Percentiles rank a stretch among this genome's conserved stretches.
Conservation (phyloP, 2,329 filamentous ascomycete genomes). For the Hymenoscyphus repandus region DNA sequence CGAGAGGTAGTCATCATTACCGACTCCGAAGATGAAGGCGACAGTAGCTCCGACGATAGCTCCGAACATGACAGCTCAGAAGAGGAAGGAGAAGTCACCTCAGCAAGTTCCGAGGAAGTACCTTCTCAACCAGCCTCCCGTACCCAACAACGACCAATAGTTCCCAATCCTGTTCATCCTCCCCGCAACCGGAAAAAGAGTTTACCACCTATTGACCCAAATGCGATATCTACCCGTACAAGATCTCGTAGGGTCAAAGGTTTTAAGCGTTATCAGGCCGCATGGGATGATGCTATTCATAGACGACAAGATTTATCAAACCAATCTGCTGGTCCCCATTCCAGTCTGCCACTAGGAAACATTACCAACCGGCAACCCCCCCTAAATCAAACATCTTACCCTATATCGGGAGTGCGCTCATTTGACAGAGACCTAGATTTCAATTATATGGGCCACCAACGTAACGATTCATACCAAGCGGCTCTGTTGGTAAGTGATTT, state of each 20-base stretch:
- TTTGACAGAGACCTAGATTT: neutral
- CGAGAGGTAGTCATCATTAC: constrained; percentile 59
- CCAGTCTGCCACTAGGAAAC: neutral
- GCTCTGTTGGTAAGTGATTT: constrained; percentile 4
- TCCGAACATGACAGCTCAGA: constrained; percentile 17
- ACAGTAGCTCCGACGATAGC: constrained; percentile 16
- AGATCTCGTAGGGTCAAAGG: constrained; percentile 20
- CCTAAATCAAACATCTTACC: neutral
- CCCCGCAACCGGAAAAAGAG: neutral
- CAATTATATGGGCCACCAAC: neutral
- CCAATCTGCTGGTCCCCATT: neutral
- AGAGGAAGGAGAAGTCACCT: constrained; percentile 25
- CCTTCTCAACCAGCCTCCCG: constrained; percentile 9
- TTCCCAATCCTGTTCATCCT: no score
- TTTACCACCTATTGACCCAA: neutral
- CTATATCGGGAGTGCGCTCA: neutral
- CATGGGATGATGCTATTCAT: constrained; percentile 30
- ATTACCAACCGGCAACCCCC: neutral
- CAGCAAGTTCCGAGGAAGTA: constrained; percentile 15
- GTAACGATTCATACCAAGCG: neutral
- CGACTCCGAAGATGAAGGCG: constrained; percentile 30
- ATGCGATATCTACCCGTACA: constrained; percentile 19
- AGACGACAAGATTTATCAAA: constrained; percentile 18
- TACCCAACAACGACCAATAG: constrained; percentile 10
- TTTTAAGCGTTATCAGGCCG: constrained; percentile 31